Evolutionary conservation across 768 basidiomycete species (phyloP), one percentile per base, ranked within the genome.

Genomic region (Pholiota molesta): DNA sequence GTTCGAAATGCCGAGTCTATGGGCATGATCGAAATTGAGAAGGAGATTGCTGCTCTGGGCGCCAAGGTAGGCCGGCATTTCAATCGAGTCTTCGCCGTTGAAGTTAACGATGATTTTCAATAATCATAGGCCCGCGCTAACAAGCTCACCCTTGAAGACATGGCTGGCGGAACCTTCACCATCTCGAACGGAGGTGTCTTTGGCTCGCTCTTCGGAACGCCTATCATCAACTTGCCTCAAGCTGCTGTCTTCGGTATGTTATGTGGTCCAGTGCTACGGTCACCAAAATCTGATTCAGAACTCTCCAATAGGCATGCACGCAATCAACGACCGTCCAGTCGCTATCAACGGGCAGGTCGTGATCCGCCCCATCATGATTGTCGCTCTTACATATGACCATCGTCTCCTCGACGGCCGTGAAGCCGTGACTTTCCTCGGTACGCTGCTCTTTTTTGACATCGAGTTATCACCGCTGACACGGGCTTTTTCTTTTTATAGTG

Each of bases 121-220:
- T 47, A 13, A 37, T 59, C 60, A 56, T 66, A 89, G 88, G 97
- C 96, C 23, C 83, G 90, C 60, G 95, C 97, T 73, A 86, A 92
- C 68, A 97, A 97, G 77, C 84, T 99, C 56, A 89, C 91, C n/a
- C 83, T 99, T 57, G 97, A 98, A 75, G 97, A 99, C 75, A 98
- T 98, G 97, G 84, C 95, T 35, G 97, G 97, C 53, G 97, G 97
- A 53, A 89, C 94, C n/a, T 98, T 99, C 84, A 99, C 97, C 66
- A 98, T 98, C 75, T 99, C 97, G 42, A 99, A 99, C 72, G 97
- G 97, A 49, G 97, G 97, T 69, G 97, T 99, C 73, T 99, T 99
- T 71, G 97, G 97, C 47, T 97, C 94, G 53, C 80, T 99, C 53
- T 97, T 90, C 71, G 97, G 97, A 42, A 99, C 97, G n/a, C 97